Conservation (phyloP, 78 protist genomes). For the Bodo saltans region DNA sequence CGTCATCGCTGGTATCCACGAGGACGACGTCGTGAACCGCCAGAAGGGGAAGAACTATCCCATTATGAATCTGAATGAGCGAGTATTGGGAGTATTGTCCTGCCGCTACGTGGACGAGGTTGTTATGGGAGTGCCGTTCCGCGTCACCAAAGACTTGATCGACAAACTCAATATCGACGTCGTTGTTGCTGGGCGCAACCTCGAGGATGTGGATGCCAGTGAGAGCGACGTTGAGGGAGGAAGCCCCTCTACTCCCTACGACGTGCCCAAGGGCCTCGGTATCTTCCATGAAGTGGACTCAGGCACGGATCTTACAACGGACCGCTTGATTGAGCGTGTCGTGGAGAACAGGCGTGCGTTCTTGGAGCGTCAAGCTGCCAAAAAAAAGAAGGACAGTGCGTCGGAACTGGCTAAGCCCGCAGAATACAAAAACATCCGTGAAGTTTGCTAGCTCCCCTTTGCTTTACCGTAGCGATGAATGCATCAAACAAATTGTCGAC, state of each 20-base stretch:
- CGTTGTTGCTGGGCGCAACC: conserved; percentile 66
- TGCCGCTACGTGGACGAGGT: conserved; percentile 87
- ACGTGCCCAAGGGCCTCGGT: conserved; percentile 31
- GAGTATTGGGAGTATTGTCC: conserved; percentile 77
- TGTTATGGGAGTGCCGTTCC: conserved; percentile 81
- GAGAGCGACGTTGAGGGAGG: no score
- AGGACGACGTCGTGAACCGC: conserved; percentile 58
- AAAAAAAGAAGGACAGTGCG: conserved; percentile 15
- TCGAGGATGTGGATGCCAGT: neutral
- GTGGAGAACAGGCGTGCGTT: neutral
- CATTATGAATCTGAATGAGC: conserved; percentile 87
- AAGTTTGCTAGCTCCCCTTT: no score
- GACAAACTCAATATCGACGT: conserved; percentile 45
- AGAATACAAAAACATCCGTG: conserved; percentile 7
- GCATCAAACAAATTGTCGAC: no score
- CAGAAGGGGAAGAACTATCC: conserved; percentile 79
- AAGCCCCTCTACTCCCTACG: conserved; percentile 17
- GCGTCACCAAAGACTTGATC: conserved; percentile 62
- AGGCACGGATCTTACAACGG: conserved; percentile 2
- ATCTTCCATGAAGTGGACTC: conserved; percentile 3
- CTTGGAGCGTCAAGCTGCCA: conserved; percentile 30
- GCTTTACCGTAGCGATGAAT: no score
- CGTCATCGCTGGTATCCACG: conserved; percentile 86
- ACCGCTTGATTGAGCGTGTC: conserved; percentile 19
- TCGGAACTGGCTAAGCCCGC: neutral